Conservation (phyloP, 2,329 filamentous ascomycete species). For the Fusarium tjaetaba region DNA sequence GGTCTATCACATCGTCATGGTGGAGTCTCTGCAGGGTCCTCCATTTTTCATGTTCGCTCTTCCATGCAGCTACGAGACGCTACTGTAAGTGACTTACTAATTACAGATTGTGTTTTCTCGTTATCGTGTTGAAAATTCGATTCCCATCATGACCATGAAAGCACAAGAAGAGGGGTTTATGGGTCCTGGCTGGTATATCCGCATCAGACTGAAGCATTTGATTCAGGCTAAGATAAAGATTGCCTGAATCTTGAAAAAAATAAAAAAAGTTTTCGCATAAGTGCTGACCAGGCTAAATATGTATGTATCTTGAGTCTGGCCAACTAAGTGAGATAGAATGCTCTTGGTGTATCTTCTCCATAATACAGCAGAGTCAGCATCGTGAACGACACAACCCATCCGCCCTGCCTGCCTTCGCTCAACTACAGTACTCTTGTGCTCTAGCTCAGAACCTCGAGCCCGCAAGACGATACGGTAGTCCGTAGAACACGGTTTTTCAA, state of each 20-base stretch:
- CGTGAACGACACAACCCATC: neutral
- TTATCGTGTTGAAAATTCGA: slow-evolving; percentile 20
- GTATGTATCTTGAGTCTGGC: neutral
- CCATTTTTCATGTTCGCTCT: slow-evolving; percentile 24
- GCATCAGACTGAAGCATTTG: neutral
- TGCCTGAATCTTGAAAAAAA: neutral
- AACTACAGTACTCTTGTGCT: neutral
- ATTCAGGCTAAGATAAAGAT: neutral
- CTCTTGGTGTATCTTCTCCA: neutral
- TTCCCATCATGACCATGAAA: slow-evolving; percentile 10
- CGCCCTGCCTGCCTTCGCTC: neutral
- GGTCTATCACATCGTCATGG: slow-evolving; percentile 31
- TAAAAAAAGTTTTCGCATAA: neutral
- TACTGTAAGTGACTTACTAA: slow-evolving; percentile 25
- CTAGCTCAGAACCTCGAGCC: neutral
- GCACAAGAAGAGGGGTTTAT: slow-evolving; percentile 10
- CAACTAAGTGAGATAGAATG: neutral
- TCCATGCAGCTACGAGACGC: slow-evolving; percentile 21
- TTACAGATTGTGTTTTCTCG: slow-evolving; percentile 19
- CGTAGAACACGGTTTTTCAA: neutral
- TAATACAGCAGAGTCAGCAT: neutral
- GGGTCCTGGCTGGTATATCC: slow-evolving; percentile 3
- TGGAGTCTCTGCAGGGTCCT: slow-evolving; percentile 38
- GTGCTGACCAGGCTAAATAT: neutral
- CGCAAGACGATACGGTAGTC: neutral